Percentiles rank a stretch among this genome's conserved stretches.
Evolutionary conservation across 2,329 filamentous ascomycete species (phyloP).

Genomic region (Cladobotryum mycophilum): DNA sequence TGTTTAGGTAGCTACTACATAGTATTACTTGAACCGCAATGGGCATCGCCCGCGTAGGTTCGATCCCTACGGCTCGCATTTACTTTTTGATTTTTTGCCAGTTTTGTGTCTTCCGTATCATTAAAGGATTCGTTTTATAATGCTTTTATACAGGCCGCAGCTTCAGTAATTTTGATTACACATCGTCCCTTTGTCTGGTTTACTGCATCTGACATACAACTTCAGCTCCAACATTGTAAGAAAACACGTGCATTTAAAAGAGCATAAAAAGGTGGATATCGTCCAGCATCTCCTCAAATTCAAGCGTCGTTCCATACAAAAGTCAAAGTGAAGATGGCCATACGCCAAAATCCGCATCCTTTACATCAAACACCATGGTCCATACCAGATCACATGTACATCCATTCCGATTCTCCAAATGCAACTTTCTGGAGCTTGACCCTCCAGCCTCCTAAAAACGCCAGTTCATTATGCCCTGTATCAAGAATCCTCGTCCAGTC

Average conservation of each 20-base stretch:
- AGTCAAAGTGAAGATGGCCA: neutral
- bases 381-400: neutral
- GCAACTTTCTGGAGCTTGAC: conserved; percentile 1
- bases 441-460: conserved; percentile 12
- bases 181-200: too few species aligned
- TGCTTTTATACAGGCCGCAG: too few species aligned
- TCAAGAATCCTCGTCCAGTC: conserved; percentile 4
- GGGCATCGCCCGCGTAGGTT: conserved; percentile 42
- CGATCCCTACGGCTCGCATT: conserved; percentile 44
- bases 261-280: too few species aligned
- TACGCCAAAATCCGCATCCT: neutral
- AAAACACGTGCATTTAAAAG: too few species aligned
- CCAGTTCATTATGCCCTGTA: conserved; percentile 11
- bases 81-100: conserved; percentile 15
- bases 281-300: too few species aligned
- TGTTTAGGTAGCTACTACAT: conserved; percentile 38
- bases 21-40: conserved; percentile 31
- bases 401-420: conserved; percentile 7
- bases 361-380: neutral
- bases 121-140: too few species aligned
- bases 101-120: neutral
- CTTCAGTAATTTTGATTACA: too few species aligned
- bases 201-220: too few species aligned
- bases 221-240: neutral
- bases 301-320: neutral